Conservation (phyloP, 139 green algal genomes). For the Volvox africanus region DNA sequence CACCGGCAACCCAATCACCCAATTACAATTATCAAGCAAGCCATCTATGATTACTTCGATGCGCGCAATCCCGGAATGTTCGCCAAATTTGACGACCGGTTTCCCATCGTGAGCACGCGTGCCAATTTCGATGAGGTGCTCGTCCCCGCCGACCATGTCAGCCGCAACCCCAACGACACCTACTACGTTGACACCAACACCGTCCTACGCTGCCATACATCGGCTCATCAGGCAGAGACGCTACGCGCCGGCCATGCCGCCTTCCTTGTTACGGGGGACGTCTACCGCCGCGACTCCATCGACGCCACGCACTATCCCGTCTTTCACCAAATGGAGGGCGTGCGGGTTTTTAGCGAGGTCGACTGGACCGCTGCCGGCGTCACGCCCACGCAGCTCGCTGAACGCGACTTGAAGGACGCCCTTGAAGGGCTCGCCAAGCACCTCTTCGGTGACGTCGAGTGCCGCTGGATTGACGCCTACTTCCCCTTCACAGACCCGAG, state of each 20-base stretch:
- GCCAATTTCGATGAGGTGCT: constrained; percentile 83
- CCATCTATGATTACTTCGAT: constrained; percentile 97
- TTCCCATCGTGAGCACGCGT: constrained; percentile 86
- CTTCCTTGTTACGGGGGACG: constrained; percentile 97
- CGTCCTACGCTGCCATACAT: constrained; percentile 79
- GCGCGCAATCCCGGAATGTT: constrained; percentile 73
- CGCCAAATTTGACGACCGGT: constrained; percentile 91
- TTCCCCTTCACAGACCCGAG: constrained; percentile 99
- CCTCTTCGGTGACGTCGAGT: constrained; percentile 89
- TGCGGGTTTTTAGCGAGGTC: constrained; percentile 76
- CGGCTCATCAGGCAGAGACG: constrained; percentile 86
- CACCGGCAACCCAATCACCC: constrained; percentile 91
- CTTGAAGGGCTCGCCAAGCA: constrained; percentile 93
- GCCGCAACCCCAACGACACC: constrained; percentile 94
- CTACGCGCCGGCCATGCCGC: constrained; percentile 81
- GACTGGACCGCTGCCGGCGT: constrained; percentile 80
- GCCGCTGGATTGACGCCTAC: constrained; percentile 96
- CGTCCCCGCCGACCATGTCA: constrained; percentile 93
- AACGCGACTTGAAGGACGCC: constrained; percentile 90
- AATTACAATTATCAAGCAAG: constrained; percentile 95
- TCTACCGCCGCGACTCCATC: constrained; percentile 97
- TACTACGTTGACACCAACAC: constrained; percentile 92
- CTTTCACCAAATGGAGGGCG: constrained; percentile 99
- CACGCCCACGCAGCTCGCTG: constrained; percentile 66
- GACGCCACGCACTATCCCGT: constrained; percentile 99